Conservation (phyloP, 768 basidiomycete species). For the Naganishia antarctica region DNA sequence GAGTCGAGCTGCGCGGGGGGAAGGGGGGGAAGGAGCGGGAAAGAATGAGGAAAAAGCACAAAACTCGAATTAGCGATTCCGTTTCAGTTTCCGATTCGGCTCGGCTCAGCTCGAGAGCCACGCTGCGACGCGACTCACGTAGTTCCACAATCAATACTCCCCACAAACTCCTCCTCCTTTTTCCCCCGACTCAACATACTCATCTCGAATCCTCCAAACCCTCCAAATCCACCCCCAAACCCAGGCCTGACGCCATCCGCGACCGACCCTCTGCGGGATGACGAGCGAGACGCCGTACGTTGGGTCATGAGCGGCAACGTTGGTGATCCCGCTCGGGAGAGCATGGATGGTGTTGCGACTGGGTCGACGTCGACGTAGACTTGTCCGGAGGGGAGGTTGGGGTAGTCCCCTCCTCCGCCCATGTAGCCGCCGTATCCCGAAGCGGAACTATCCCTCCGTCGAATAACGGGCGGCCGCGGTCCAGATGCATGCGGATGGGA, state of each 20-base stretch:
- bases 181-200: constrained; percentile 30
- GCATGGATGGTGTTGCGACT: constrained; percentile 38
- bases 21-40: not conserved
- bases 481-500: constrained; percentile 12
- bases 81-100: too few relatives aligned
- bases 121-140: constrained; percentile 59
- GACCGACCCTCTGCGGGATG: constrained; percentile 25
- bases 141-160: constrained; percentile 89
- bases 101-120: not conserved
- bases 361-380: constrained; percentile 32
- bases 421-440: constrained; percentile 30
- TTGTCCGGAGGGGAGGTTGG: too few relatives aligned
- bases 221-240: constrained; percentile 31
- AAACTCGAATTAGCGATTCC: too few relatives aligned
- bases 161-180: constrained; percentile 64
- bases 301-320: constrained; percentile 42
- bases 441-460: constrained; percentile 26
- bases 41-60: not conserved
- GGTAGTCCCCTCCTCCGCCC: too few relatives aligned
- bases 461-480: constrained; percentile 15
- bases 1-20: constrained; percentile 62
- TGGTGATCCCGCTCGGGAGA: constrained; percentile 45
- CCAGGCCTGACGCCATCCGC: constrained; percentile 23
- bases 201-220: constrained; percentile 30
- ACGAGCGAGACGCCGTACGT: constrained; percentile 12